phyloP scores from a whole-genome alignment of 139 green algal species.

The Chlamydomonas eustigma region DNA sequence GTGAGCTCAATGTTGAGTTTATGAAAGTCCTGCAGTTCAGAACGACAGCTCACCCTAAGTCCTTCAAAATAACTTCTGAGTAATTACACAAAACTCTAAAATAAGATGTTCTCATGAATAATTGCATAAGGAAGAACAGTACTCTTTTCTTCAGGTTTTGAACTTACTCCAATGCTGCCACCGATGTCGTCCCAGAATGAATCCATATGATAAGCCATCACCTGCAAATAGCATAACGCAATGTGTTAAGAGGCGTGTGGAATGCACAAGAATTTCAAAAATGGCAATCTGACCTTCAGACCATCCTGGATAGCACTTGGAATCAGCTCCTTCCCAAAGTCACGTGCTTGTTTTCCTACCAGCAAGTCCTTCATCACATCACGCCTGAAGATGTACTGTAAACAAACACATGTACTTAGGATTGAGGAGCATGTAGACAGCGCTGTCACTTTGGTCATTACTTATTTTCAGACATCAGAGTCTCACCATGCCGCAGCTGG shows the following conservation, averaged over 20 bases:
- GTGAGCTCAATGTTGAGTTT: conserved; percentile 58
- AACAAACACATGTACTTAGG: not conserved
- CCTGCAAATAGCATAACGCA: not conserved
- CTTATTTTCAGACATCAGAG: conserved; percentile 7
- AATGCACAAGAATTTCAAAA: no score
- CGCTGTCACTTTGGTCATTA: not conserved
- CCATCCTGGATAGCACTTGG: conserved; percentile 57
- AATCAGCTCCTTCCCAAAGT: conserved; percentile 79
- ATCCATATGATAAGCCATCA: conserved; percentile 66
- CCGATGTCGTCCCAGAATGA: conserved; percentile 80
- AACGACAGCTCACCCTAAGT: no score
- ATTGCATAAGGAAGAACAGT: not conserved
- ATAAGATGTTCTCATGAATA: no score
- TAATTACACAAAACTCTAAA: no score
- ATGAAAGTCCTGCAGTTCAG: conserved; percentile 66
- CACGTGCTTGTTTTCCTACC: conserved; percentile 52
- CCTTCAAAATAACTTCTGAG: no score
- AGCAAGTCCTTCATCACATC: conserved; percentile 42
- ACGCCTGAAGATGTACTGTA: conserved; percentile 32
- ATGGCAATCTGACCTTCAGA: conserved; percentile 35
- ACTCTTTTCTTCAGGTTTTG: conserved; percentile 1
- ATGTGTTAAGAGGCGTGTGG: no score
- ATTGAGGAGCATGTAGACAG: conserved; percentile 9
- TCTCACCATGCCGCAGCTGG: not conserved
- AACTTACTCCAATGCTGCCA: conserved; percentile 1